Evolutionary conservation across 2,329 filamentous ascomycete species (phyloP).

Genomic region (Mycosphaerella arachidis): DNA sequence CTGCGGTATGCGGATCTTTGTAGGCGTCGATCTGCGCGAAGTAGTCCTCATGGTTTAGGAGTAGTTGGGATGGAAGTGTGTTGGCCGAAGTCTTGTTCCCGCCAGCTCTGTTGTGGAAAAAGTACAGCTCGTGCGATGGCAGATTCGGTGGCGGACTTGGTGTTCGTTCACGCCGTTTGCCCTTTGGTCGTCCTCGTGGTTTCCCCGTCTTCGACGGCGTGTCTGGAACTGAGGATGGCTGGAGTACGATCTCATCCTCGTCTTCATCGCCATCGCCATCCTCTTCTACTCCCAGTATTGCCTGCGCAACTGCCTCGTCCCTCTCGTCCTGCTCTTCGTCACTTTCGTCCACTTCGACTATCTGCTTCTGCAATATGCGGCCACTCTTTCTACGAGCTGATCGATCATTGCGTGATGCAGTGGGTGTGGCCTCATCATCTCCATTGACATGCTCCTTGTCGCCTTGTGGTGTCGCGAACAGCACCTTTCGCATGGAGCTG

Average conservation of each 20-base stretch:
- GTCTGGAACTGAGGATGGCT: conserved; percentile 40
- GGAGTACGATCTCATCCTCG: conserved; percentile 35
- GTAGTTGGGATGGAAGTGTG: conserved; percentile 65
- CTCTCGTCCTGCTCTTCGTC: conserved; percentile 63
- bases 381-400: conserved; percentile 86
- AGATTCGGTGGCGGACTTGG: conserved; percentile 78
- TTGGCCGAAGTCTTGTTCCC: conserved; percentile 81
- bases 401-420: conserved; percentile 65
- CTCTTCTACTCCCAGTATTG: conserved; percentile 25
- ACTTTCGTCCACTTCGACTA: conserved; percentile 58
- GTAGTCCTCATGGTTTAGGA: conserved; percentile 90
- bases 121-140: conserved; percentile 85
- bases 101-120: conserved; percentile 83
- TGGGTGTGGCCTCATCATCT: conserved; percentile 38
- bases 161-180: conserved; percentile 55
- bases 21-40: conserved; percentile 64
- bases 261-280: conserved; percentile 32
- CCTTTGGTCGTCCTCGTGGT: conserved; percentile 50
- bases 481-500: conserved; percentile 42
- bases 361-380: conserved; percentile 67
- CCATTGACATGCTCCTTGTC: conserved; percentile 43
- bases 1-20: conserved; percentile 63
- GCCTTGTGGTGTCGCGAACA: conserved; percentile 45
- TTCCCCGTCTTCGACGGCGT: conserved; percentile 44
- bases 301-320: conserved; percentile 29